Evolutionary conservation across 371 early-diverging fungal species (phyloP).

Genomic region (Actinomortierella ambigua): DNA sequence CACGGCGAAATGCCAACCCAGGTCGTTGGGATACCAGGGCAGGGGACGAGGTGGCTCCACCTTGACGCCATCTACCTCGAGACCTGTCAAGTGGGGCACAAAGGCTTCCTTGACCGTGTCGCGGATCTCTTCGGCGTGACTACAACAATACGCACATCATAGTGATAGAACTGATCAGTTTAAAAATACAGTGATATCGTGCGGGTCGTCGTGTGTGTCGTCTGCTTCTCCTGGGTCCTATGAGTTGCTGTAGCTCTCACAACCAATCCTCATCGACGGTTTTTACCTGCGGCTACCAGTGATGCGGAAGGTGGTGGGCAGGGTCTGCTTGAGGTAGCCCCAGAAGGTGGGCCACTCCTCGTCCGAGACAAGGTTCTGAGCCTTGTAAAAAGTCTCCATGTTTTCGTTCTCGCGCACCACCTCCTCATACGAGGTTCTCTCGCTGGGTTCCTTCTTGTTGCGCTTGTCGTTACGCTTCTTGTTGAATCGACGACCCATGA

Average conservation of each 20-base stretch:
- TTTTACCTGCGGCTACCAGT: slow-evolving; percentile 82
- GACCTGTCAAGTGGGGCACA: slow-evolving; percentile 46
- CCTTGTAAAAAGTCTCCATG: slow-evolving; percentile 82
- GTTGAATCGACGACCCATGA: slow-evolving; percentile 40
- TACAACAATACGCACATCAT: background rate
- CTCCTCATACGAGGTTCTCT: slow-evolving; percentile 40
- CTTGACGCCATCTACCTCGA: slow-evolving; percentile 70
- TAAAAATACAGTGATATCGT: too few species aligned
- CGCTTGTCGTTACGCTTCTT: slow-evolving; percentile 24
- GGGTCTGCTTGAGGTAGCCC: slow-evolving; percentile 59
- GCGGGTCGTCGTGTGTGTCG: too few species aligned
- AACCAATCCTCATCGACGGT: too few species aligned
- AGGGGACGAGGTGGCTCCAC: slow-evolving; percentile 79
- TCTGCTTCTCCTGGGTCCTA: too few species aligned
- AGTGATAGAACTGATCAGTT: too few species aligned
- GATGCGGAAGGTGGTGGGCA: slow-evolving; percentile 94
- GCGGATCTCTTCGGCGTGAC: slow-evolving; percentile 44
- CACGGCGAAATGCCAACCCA: slow-evolving; percentile 86
- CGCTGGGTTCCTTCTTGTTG: slow-evolving; percentile 38
- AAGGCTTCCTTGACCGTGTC: slow-evolving; percentile 50
- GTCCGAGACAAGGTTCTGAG: slow-evolving; percentile 80
- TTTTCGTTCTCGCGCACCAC: slow-evolving; percentile 66
- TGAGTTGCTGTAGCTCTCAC: too few species aligned
- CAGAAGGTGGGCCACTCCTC: slow-evolving; percentile 85
- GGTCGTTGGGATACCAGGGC: slow-evolving; percentile 86